These are phyloP conservation scores for Mallotus nudiflorus DNA, from an alignment of 345 rosid species.

Conservation along the genomic window DNA sequence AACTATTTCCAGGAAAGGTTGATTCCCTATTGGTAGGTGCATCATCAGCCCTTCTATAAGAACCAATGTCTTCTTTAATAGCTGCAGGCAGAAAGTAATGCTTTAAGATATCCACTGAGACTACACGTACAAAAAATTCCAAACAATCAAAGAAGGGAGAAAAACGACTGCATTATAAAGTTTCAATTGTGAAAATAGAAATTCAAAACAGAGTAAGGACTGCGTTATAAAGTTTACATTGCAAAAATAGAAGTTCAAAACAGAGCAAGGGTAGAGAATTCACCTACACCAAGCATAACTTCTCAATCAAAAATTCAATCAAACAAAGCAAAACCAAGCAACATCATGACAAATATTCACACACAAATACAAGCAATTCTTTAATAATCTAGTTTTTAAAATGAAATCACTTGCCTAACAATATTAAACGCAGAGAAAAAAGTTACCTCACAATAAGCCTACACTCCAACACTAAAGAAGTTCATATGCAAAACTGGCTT, in stretches of 20 bases:
- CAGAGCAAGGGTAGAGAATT: neutral
- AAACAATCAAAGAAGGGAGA: neutral
- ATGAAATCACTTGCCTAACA: neutral
- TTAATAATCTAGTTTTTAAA: neutral
- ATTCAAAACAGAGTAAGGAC: neutral
- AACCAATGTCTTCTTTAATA: conserved; percentile 46
- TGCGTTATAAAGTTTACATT: neutral
- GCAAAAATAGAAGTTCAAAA: neutral
- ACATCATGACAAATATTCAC: neutral
- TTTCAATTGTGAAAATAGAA: neutral
- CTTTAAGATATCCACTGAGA: conserved; percentile 6
- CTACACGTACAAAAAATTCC: neutral
- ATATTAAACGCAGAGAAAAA: neutral
- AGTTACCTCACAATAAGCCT: neutral
- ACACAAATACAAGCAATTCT: neutral
- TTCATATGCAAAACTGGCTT: conserved; percentile 17
- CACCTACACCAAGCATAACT: neutral
- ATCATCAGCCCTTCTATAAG: conserved; percentile 47
- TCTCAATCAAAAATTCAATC: neutral
- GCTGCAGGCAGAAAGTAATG: conserved; percentile 43
- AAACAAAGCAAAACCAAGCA: neutral
- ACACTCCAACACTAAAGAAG: conserved; percentile 7
- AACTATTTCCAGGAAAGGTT: conserved; percentile 42
- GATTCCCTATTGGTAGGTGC: conserved; percentile 43
- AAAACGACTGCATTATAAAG: neutral